Evolutionary conservation across 176 grass and related monocot species (phyloP), one percentile per base, ranked within the genome.

Genomic region (Poa pratensis): DNA sequence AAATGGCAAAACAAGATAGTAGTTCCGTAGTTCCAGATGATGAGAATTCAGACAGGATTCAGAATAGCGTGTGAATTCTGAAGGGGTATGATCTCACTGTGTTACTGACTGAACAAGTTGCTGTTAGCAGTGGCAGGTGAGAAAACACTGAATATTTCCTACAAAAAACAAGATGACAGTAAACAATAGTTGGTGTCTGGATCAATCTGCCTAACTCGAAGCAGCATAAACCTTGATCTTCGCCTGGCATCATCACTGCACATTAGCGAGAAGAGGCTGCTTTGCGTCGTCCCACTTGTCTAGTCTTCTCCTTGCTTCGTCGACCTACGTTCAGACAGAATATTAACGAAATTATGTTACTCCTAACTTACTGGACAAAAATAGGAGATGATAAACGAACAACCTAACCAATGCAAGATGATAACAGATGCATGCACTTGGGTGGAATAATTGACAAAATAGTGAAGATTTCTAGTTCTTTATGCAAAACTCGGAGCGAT

Each of bases 231-330:
- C 45, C 23, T 78, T 28, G 60, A 70, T 83, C 16, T 75, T 67
- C 37, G 66, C 45, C 84, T 54, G 15, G 27, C 55, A 83, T 59
- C 49, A 60, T 80, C 67, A 75, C 86, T 89, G 75, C 10, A 84
- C 51, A 77, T 91, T 63, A 22, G 85, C 19, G 15, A 91, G 84
- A 69, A 94, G 92, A 69, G 89, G 87, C 70, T 86, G 84, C 75
- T 86, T 81, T 39, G 60, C 59, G 19, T 83, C 89, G 5, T 93
- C 79, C 90, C 95, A 94, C 72, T 88, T 91, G 17, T 95, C 88
- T 61, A 97, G 45, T 84, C 92, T 94, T 86, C 89, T 90, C 58
- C 45, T 75, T 4, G 90, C 90, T 35, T 88, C 85, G 18, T 88
- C 85, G 5, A 97, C 87, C 95, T 97, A 57, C n/a, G 61, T 79